Evolutionary conservation across 192 early-diverging fungal genomes (phyloP), one percentile per base, ranked within the genome.

Genomic region (Backusella parvicylindrica): DNA sequence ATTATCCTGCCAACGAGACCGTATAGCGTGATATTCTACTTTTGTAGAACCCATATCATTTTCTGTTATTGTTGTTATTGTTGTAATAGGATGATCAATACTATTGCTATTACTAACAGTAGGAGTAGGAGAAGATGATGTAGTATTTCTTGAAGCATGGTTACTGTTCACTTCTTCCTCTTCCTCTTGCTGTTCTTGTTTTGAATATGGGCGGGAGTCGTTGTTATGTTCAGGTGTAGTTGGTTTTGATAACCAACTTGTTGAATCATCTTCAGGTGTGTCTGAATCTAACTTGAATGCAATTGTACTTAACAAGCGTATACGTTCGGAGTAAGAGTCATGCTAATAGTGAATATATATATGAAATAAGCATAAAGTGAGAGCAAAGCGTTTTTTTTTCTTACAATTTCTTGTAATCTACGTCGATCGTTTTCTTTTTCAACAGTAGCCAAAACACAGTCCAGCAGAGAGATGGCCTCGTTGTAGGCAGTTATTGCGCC

Each of bases 391-490:
- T 33, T 26, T 69, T 18, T 60, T 53, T 2, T 36, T 15, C 49
- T 77, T 79, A 82, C 81, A 18, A 76, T 82, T n/a, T 82, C 81
- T 50, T 76, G 71, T 26, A 82, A 64, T 36, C 75, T 68, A 36
- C 35, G 36, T 26, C 74, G 67, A 26, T 82, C 81, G 26, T 70
- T 63, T 31, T 78, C 74, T 28, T 60, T 75, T 41, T 75, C 71
- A 50, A 73, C 77, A 13, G 70, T 41, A 32, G 16, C 37, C 21
- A 82, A 66, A 8, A 82, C 81, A 18, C 66, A 36, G 37, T 76
- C 67, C 60, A 82, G 38, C 28, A 82, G 36, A 6, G 30, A n/a
- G 32, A 82, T 70, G 37, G 81, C 81, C 33, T 82, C 81, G 18
- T 71, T 68, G 64, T 82, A 82, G 5, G 81, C 73, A 13, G 56